Evolutionary conservation across 306 rosid species (phyloP).

Genomic region (Cucurbita moschata): DNA sequence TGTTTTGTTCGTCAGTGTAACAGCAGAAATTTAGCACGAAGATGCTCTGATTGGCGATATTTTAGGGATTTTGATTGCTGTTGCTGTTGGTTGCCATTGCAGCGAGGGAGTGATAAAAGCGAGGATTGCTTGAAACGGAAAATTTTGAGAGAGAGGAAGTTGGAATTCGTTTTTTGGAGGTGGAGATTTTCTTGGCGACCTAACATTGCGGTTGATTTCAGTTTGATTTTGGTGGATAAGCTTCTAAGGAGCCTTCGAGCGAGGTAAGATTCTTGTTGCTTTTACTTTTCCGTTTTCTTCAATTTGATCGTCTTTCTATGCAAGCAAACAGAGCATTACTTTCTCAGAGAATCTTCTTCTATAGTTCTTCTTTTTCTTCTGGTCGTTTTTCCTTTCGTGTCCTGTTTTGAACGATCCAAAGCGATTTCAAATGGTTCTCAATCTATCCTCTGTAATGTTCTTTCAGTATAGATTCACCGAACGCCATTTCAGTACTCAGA

Average conservation of each 20-base stretch:
- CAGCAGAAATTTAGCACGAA: not conserved
- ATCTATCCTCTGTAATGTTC: not conserved
- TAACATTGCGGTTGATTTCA: not conserved
- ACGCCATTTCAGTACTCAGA: not conserved
- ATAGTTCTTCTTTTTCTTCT: not conserved
- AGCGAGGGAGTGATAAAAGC: not conserved
- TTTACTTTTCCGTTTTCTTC: not conserved
- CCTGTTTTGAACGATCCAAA: not conserved
- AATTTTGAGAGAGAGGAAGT: too few species aligned
- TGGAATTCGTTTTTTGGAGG: not conserved
- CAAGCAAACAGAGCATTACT: conserved; percentile 16
- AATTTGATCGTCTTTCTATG: not conserved
- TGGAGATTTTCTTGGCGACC: not conserved
- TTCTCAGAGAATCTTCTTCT: not conserved
- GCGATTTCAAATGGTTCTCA: not conserved
- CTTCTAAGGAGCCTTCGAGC: not conserved
- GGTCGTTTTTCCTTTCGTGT: not conserved
- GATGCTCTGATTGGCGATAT: conserved; percentile 1
- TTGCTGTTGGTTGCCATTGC: not conserved
- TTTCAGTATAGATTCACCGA: not conserved
- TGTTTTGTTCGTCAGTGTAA: not conserved
- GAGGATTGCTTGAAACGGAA: not conserved
- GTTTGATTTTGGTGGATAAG: not conserved
- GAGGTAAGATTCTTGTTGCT: conserved; percentile 4
- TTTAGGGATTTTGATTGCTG: conserved; percentile 11